phyloP scores from a whole-genome alignment of 148 eudicot species.

The Cornus suecica region DNA sequence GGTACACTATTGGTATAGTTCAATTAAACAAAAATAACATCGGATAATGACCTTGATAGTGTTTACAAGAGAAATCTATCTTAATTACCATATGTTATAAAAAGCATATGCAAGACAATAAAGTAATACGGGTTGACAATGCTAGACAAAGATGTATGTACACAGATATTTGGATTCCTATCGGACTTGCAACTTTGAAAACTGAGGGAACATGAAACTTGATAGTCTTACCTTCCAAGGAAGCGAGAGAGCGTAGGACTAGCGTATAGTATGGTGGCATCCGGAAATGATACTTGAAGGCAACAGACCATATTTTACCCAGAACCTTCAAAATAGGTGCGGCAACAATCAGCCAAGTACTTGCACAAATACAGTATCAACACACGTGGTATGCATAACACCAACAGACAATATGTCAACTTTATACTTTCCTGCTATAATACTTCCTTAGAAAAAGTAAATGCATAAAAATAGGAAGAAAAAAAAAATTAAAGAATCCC shows the following conservation, averaged over 20 bases:
- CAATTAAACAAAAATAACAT: too few species aligned
- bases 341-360: slow-evolving; percentile 5
- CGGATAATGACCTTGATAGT: too few species aligned
- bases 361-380: neutral
- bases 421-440: neutral
- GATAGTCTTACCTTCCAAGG: slow-evolving; percentile 71
- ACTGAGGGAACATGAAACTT: neutral
- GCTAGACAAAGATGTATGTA: neutral
- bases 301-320: slow-evolving; percentile 85
- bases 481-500: neutral
- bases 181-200: neutral
- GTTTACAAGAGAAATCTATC: neutral
- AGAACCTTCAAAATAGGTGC: slow-evolving; percentile 56
- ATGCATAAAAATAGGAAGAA: neutral
- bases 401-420: neutral
- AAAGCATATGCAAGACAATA: neutral
- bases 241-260: slow-evolving; percentile 90
- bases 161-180: neutral
- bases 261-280: slow-evolving; percentile 95
- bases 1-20: too few species aligned
- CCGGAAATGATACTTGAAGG: slow-evolving; percentile 79
- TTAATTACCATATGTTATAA: neutral
- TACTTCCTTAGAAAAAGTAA: neutral
- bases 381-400: neutral
- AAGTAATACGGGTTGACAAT: neutral